phyloP scores from a whole-genome alignment of 1,139 yeast genomes.

The Pichia sorboxylosa region DNA sequence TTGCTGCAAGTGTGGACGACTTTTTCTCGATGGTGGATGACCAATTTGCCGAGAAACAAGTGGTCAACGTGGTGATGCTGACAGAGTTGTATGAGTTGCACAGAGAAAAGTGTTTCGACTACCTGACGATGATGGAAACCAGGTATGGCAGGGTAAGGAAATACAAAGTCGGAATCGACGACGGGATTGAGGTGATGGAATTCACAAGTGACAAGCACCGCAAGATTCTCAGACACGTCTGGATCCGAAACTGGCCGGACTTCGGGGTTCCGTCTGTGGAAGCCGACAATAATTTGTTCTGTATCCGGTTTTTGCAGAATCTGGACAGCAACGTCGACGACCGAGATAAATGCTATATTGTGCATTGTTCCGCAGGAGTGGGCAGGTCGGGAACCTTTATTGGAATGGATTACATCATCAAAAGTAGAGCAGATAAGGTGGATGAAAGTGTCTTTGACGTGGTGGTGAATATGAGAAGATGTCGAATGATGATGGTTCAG shows the following conservation, averaged over 20 bases:
- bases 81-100: constrained; percentile 57
- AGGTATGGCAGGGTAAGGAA: constrained; percentile 1
- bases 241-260: constrained; percentile 31
- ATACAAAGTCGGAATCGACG: not conserved
- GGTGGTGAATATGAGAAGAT: constrained; percentile 18
- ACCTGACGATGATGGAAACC: constrained; percentile 17
- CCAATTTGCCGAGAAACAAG: constrained; percentile 47
- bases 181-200: constrained; percentile 1
- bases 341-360: constrained; percentile 19
- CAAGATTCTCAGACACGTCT: constrained; percentile 6
- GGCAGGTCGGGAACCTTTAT: constrained; percentile 77
- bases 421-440: not conserved
- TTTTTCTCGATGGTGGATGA: constrained; percentile 62
- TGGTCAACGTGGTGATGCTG: constrained; percentile 68
- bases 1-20: constrained; percentile 31
- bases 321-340: not conserved
- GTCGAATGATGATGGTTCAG: constrained; percentile 25
- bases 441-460: constrained; percentile 16
- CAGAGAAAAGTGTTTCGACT: constrained; percentile 46
- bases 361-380: constrained; percentile 81
- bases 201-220: not conserved
- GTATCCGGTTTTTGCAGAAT: constrained; percentile 12
- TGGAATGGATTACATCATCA: constrained; percentile 44
- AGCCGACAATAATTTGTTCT: constrained; percentile 29
- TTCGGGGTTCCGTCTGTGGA: constrained; percentile 32